Evolutionary conservation across 2,329 filamentous ascomycete species (phyloP).

Genomic region (Huntiella abstrusa): DNA sequence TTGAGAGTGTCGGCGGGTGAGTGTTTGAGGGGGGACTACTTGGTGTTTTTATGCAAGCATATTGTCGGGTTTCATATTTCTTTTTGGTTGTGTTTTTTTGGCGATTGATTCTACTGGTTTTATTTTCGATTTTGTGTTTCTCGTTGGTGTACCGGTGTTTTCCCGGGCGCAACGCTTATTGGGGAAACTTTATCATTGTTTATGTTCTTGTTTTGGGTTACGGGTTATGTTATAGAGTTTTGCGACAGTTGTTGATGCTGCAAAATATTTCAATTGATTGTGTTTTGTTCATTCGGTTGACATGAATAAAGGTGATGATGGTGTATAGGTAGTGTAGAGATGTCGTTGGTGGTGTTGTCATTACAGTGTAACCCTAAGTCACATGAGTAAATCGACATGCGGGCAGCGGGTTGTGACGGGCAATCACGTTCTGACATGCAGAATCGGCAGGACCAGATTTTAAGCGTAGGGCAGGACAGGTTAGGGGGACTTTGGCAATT

Average conservation of each 20-base stretch:
- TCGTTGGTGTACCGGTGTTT: not conserved
- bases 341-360: not conserved
- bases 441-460: no score
- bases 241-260: not conserved
- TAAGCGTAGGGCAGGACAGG: no score
- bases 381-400: no score
- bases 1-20: not conserved
- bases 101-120: constrained; percentile 3
- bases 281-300: not conserved
- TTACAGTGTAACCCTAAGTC: not conserved
- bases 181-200: not conserved
- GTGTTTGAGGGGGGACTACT: constrained; percentile 6
- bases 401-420: no score
- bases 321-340: not conserved
- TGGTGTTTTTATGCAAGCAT: not conserved
- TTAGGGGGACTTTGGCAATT: no score
- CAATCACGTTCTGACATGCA: no score
- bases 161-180: no score
- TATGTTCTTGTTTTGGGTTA: constrained; percentile 2
- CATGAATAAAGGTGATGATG: not conserved
- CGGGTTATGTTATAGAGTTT: constrained; percentile 10
- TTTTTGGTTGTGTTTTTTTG: constrained; percentile 7
- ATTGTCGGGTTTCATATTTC: constrained; percentile 6
- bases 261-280: not conserved
- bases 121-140: constrained; percentile 4